These are phyloP conservation scores for Suillus brevipes DNA, from an alignment of 768 basidiomycete genomes.

Conservation along the genomic window DNA sequence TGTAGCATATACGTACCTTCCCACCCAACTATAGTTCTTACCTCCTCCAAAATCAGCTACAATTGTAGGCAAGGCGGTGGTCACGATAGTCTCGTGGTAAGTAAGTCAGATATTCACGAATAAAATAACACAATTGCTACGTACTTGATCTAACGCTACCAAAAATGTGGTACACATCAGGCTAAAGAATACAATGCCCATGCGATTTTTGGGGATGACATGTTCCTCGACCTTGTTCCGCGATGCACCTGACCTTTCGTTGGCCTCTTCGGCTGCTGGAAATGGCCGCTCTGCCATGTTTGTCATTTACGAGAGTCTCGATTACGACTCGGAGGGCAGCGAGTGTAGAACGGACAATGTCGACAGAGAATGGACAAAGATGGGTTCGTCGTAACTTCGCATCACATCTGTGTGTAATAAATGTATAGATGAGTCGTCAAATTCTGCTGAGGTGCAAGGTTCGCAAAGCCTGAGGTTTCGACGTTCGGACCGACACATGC, in stretches of 20 bases:
- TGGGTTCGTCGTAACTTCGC: background rate
- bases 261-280: slow-evolving; percentile 2
- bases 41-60: slow-evolving; percentile 45
- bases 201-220: slow-evolving; percentile 42
- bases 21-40: slow-evolving; percentile 51
- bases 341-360: background rate
- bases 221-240: slow-evolving; percentile 43
- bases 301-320: slow-evolving; percentile 1
- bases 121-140: slow-evolving; percentile 1
- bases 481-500: background rate
- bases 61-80: slow-evolving; percentile 53
- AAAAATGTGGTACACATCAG: slow-evolving; percentile 45
- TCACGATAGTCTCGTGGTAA: slow-evolving; percentile 40
- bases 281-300: background rate
- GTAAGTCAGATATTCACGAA: background rate
- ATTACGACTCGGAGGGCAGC: background rate
- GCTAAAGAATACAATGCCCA: slow-evolving; percentile 43
- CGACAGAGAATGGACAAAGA: background rate
- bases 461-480: background rate
- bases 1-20: slow-evolving; percentile 32
- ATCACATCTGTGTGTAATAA: background rate
- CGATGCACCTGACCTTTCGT: slow-evolving; percentile 28
- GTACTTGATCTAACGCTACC: slow-evolving; percentile 50
- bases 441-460: background rate
- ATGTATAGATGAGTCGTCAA: background rate